phyloP scores from a whole-genome alignment of 306 rosid genomes.

The Dryas alaskensis region DNA sequence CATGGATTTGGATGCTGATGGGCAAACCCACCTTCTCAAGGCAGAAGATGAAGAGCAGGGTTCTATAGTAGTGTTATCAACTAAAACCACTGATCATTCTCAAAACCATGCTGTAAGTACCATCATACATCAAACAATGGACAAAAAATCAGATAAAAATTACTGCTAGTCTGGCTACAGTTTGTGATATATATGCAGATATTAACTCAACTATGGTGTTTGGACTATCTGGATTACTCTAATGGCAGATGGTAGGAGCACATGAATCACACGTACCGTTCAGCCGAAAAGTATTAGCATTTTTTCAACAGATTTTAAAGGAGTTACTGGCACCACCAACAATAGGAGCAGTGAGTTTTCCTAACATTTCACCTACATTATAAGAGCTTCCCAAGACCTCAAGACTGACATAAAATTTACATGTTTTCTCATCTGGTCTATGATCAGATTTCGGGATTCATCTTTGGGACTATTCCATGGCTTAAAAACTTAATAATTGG shows the following conservation, averaged over 20 bases:
- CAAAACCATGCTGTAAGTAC: slow-evolving; percentile 49
- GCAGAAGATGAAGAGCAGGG: slow-evolving; percentile 28
- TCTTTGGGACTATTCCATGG: slow-evolving; percentile 65
- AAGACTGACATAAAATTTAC: background rate
- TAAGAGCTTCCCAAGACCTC: background rate
- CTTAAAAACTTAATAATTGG: slow-evolving; percentile 60
- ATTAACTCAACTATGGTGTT: background rate
- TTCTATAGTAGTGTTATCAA: slow-evolving; percentile 21
- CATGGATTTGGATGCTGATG: slow-evolving; percentile 36
- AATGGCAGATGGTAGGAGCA: slow-evolving; percentile 36
- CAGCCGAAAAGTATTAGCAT: slow-evolving; percentile 31
- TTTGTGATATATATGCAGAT: background rate
- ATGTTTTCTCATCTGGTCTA: slow-evolving; percentile 4
- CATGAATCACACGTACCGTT: slow-evolving; percentile 36
- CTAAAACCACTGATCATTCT: slow-evolving; percentile 26
- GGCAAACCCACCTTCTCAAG: slow-evolving; percentile 53
- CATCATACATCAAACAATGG: background rate
- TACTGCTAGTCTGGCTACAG: background rate
- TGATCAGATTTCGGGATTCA: slow-evolving; percentile 68
- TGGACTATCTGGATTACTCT: slow-evolving; percentile 12
- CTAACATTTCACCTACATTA: background rate
- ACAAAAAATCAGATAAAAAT: background rate
- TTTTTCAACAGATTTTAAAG: slow-evolving; percentile 30
- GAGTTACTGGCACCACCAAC: slow-evolving; percentile 85
- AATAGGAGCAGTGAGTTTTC: slow-evolving; percentile 62